Evolutionary conservation across 2,329 filamentous ascomycete species (phyloP).

Genomic region (Nigrograna mackinnonii): DNA sequence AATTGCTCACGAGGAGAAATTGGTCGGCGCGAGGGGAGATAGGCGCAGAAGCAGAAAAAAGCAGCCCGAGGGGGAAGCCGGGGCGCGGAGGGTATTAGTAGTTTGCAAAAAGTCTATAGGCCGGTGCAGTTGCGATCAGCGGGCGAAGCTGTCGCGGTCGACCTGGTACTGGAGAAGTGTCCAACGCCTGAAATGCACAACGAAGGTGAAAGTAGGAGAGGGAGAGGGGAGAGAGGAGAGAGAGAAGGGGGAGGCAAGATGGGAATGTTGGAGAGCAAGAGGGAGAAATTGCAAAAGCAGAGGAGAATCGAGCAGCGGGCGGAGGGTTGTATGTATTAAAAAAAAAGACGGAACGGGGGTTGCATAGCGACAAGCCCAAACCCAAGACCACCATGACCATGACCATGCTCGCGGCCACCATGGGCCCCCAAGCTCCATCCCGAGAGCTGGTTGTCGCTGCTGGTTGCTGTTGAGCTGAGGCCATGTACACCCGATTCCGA

Average conservation of each 20-base stretch:
- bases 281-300: too few relatives aligned
- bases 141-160: slow-evolving; percentile 14
- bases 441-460: too few relatives aligned
- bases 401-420: too few relatives aligned
- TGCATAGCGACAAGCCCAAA: not conserved
- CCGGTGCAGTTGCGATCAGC: slow-evolving; percentile 13
- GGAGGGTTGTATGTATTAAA: not conserved
- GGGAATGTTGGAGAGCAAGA: not conserved
- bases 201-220: slow-evolving; percentile 4
- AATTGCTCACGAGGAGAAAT: too few relatives aligned
- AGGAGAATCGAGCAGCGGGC: too few relatives aligned
- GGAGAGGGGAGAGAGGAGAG: slow-evolving; percentile 5
- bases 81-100: slow-evolving; percentile 20
- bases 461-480: slow-evolving; percentile 42
- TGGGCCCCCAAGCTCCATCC: slow-evolving; percentile 38
- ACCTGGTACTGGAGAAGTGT: slow-evolving; percentile 4
- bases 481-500: slow-evolving; percentile 34
- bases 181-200: slow-evolving; percentile 6
- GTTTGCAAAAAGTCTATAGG: slow-evolving; percentile 13
- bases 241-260: slow-evolving; percentile 1
- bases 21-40: too few relatives aligned
- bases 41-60: not conserved
- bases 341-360: not conserved
- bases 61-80: not conserved
- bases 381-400: too few relatives aligned